Evolutionary conservation across 805 yeast genomes (phyloP).

Genomic region (Metschnikowia bowlesiae): DNA sequence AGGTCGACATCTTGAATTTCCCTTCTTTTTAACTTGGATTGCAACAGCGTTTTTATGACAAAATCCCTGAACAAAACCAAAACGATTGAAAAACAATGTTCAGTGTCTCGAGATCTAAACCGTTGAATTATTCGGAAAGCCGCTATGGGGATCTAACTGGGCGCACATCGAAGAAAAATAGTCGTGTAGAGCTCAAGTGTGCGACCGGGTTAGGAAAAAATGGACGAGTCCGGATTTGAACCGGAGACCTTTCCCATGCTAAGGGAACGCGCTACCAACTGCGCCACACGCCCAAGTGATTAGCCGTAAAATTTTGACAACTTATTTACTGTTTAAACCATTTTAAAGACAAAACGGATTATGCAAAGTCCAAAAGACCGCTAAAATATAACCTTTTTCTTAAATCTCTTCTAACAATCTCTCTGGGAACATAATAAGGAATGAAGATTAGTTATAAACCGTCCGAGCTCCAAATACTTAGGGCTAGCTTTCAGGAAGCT

Average conservation of each 20-base stretch:
- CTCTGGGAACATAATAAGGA: no score
- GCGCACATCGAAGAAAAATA: background rate
- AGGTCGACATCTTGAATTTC: constrained; percentile 19
- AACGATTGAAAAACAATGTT: background rate
- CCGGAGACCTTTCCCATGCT: constrained; percentile 79
- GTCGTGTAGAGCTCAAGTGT: background rate
- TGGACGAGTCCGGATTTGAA: constrained; percentile 77
- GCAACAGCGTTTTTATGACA: background rate
- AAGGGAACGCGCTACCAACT: constrained; percentile 82
- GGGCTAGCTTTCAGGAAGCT: no score
- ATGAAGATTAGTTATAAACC: no score
- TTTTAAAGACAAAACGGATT: no score
- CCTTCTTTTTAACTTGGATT: background rate
- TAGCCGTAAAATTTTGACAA: no score
- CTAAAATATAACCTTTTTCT: no score
- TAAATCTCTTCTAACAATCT: no score
- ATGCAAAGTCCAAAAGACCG: no score
- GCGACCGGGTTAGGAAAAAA: constrained; percentile 18
- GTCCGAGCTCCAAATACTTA: no score
- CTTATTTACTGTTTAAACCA: no score
- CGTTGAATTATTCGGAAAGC: background rate
- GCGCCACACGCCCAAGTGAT: constrained; percentile 65
- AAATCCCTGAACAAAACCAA: background rate
- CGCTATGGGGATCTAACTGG: background rate
- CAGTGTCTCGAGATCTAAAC: background rate